A percentile compares a stretch with the other conserved stretches of the same genome.
These are phyloP conservation scores for Plantago ovata DNA, from an alignment of 257 asterid genomes.

Conservation along the genomic window DNA sequence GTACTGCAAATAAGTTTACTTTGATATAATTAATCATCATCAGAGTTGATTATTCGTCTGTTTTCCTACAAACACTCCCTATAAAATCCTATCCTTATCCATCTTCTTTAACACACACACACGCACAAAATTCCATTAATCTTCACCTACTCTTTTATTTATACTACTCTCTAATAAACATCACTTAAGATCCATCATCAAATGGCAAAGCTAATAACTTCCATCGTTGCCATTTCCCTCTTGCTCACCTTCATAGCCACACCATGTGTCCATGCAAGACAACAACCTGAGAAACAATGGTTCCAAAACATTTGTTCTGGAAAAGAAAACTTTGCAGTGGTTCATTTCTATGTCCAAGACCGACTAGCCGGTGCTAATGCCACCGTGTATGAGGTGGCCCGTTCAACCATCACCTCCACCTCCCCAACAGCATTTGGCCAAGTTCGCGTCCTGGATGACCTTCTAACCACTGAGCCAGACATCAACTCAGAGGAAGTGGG, in stretches of 20 bases:
- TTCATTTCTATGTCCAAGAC: slow-evolving; percentile 37
- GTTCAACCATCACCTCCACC: slow-evolving; percentile 27
- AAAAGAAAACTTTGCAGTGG: slow-evolving; percentile 13
- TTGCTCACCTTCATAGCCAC: neutral
- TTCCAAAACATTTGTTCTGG: slow-evolving; percentile 14
- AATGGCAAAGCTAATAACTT: slow-evolving; percentile 22
- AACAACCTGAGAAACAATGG: slow-evolving; percentile 7
- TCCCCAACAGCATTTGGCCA: slow-evolving; percentile 31
- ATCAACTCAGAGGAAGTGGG: slow-evolving; percentile 29
- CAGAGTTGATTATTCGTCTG: no score
- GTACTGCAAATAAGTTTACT: no score
- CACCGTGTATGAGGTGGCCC: slow-evolving; percentile 33
- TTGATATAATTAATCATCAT: no score
- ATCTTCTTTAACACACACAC: no score
- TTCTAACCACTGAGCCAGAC: slow-evolving; percentile 32
- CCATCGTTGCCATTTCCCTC: neutral
- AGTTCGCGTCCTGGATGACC: slow-evolving; percentile 30
- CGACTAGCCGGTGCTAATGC: slow-evolving; percentile 20
- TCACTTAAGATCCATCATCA: neutral
- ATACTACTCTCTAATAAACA: neutral
- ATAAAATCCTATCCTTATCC: no score
- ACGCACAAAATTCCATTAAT: no score
- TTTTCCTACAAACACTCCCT: no score
- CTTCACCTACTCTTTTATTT: neutral
- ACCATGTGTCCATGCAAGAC: neutral